Base-by-base conservation (phyloP, 306 rosid species). In the Vachellia collinsii region DNA sequence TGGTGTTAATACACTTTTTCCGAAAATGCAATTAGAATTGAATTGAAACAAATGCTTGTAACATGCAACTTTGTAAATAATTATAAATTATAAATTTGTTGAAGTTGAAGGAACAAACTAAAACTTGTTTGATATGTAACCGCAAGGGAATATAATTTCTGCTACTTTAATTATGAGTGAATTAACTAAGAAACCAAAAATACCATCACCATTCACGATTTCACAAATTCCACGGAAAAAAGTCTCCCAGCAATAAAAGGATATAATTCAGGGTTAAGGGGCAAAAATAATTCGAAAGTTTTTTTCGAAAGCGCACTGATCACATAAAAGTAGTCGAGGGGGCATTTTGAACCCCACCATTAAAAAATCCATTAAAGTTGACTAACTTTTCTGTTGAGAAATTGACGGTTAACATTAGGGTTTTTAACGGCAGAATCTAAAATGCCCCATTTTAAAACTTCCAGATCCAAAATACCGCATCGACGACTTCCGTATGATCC, bases 141-240 rank as follows among this genome's bases (percentile, higher is more conserved):
- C 34, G 36, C 6, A 76, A 81, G 56, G 44, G 37, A 36, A 25
- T 22, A 64, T 41, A n/a, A 13, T 22, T 14, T 46, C 17, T 61
- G 19, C 23, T 34, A 6, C 36, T 82, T 82, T 41, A 17, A 25
- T 20, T 38, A 41, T 19, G 63, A 44, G 56, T 48, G 61, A 76
- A 58, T 72, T 22, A 13, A 39, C 34, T 22, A 79, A 70, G 67
- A 70, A 71, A 51, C 38, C 19, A 75, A 48, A 65, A 39, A 62
- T 38, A 73, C 75, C 14, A 17, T 34, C 48, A 70, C 34, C 19
- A 19, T 67, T 42, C 72, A 34, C 34, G 2, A 29, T 29, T 29
- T n/a, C n/a, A 29, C 36, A 29, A 9, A 10, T n/a, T 58, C 14
- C 1, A 1, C 0, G 11, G 23, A 7, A 3, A 29, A 19, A 68